A percentile compares a stretch with the other conserved stretches of the same genome.
These are phyloP conservation scores for Neltuma alba DNA, from an alignment of 306 rosid species.

Conservation along the genomic window DNA sequence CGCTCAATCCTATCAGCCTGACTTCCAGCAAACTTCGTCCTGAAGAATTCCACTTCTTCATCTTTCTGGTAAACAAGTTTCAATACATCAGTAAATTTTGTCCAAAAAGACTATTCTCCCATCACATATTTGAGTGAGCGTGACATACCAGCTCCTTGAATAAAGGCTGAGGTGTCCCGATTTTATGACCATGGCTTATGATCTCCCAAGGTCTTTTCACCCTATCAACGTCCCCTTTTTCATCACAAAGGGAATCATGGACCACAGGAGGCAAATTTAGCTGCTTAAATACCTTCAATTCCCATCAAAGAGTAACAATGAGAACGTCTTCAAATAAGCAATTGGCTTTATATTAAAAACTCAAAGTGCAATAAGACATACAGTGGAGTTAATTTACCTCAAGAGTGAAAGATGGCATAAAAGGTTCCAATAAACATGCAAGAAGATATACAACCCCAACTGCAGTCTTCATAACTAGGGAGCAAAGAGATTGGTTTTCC, in stretches of 20 bases:
- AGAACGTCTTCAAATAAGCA: conserved; percentile 25
- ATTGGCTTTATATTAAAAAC: not conserved
- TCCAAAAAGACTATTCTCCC: conserved; percentile 3
- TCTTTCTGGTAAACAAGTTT: conserved; percentile 63
- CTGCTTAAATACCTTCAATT: conserved; percentile 81
- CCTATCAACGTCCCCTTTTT: conserved; percentile 71
- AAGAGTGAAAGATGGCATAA: conserved; percentile 81
- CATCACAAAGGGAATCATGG: conserved; percentile 69
- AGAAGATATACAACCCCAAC: conserved; percentile 86
- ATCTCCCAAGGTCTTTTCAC: conserved; percentile 80
- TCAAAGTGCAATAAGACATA: not conserved
- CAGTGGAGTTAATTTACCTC: conserved; percentile 56
- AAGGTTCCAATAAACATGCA: conserved; percentile 88
- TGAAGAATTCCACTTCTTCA: conserved; percentile 75
- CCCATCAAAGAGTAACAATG: conserved; percentile 21
- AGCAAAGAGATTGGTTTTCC: conserved; percentile 70
- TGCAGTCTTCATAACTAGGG: conserved; percentile 84
- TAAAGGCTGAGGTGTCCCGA: conserved; percentile 86
- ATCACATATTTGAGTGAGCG: conserved; percentile 13
- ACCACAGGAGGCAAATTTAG: conserved; percentile 66
- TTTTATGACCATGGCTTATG: conserved; percentile 76
- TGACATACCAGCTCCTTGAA: conserved; percentile 85
- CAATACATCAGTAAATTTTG: conserved; percentile 28
- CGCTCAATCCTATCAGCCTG: conserved; percentile 85
- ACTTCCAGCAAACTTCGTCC: conserved; percentile 87